phyloP scores from a whole-genome alignment of 139 green algal genomes.

The Dunaliella primolecta region DNA sequence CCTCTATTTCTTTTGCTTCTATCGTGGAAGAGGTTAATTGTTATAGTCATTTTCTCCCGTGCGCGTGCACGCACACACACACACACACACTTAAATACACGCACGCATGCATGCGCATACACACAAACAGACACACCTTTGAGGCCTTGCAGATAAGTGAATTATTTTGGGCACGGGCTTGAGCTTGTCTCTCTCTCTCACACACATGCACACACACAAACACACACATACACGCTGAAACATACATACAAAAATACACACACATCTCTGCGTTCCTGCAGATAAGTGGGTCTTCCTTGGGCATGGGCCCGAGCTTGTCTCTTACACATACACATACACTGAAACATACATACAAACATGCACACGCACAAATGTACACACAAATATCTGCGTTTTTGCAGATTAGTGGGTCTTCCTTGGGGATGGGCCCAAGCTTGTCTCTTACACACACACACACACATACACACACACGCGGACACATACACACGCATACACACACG shows the following conservation, averaged over 20 bases:
- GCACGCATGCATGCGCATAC: background rate
- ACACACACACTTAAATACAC: background rate
- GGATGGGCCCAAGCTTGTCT: background rate
- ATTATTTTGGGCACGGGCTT: no score
- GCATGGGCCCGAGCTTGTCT: background rate
- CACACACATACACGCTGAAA: background rate
- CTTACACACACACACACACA: no score
- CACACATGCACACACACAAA: background rate
- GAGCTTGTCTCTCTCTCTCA: background rate
- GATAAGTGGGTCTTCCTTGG: background rate
- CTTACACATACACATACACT: background rate
- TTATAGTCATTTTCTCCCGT: background rate
- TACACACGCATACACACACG: no score
- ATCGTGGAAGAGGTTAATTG: no score
- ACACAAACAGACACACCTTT: no score
- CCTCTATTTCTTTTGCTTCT: no score
- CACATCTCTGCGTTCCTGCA: background rate
- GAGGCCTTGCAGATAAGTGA: background rate
- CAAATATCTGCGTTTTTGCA: background rate
- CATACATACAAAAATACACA: background rate
- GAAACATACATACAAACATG: background rate
- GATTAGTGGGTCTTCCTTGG: background rate
- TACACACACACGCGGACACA: no score
- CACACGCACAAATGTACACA: background rate
- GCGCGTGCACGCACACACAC: background rate